Percentiles rank a stretch among this genome's conserved stretches.
phyloP scores from a whole-genome alignment of 2,329 filamentous ascomycete genomes.

The Exutisphaerella laricina region DNA sequence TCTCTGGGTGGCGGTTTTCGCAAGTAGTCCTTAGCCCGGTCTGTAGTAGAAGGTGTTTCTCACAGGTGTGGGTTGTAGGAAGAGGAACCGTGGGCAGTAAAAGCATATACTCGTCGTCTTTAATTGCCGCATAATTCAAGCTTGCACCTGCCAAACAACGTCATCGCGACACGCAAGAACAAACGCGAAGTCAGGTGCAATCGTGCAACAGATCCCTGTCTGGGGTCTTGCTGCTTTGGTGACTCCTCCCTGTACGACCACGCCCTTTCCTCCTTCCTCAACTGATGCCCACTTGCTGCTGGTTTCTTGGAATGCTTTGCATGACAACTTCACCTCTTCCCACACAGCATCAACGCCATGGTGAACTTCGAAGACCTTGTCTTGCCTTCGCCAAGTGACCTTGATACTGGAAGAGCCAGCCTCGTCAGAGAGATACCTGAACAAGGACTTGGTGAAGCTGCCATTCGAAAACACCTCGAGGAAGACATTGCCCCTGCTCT shows the following conservation, averaged over 20 bases:
- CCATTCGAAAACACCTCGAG: constrained; percentile 40
- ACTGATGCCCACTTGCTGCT: too few relatives aligned
- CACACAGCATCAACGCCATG: too few relatives aligned
- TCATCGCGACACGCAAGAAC: not conserved
- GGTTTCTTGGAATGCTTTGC: too few relatives aligned
- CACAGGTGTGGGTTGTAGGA: not conserved
- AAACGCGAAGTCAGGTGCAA: not conserved
- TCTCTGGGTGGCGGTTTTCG: not conserved
- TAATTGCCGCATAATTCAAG: constrained; percentile 4
- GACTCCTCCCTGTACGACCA: too few relatives aligned
- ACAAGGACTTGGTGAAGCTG: constrained; percentile 40
- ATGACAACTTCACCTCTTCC: too few relatives aligned
- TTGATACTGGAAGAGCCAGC: constrained; percentile 31
- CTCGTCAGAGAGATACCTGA: constrained; percentile 36
- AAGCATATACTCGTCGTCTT: not conserved
- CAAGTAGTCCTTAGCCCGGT: too few relatives aligned
- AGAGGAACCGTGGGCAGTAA: not conserved
- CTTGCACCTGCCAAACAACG: constrained; percentile 2
- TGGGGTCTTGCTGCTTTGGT: too few relatives aligned
- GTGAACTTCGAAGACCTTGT: constrained; percentile 25
- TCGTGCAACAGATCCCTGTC: too few relatives aligned
- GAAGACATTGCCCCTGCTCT: constrained; percentile 52
- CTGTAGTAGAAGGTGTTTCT: too few relatives aligned
- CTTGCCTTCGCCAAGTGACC: constrained; percentile 30
- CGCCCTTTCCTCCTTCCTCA: too few relatives aligned